These are phyloP conservation scores for Sungouiella thailandica DNA, from an alignment of 805 yeast species.

Conservation along the genomic window DNA sequence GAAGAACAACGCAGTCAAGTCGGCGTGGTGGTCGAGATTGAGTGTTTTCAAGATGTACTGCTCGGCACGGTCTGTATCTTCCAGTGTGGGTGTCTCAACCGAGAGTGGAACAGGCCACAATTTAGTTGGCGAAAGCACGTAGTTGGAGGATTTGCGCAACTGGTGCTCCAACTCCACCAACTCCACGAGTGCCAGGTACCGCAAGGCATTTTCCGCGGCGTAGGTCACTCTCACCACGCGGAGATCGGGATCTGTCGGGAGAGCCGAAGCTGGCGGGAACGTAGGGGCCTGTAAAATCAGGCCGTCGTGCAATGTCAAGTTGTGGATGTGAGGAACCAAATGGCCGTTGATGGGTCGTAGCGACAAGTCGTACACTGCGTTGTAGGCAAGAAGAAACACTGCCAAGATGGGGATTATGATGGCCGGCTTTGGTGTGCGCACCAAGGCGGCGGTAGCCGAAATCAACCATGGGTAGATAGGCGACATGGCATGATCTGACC, in stretches of 20 bases:
- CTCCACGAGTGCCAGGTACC: not conserved
- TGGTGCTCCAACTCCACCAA: not conserved
- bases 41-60: constrained; percentile 16
- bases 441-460: constrained; percentile 14
- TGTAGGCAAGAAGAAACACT: constrained; percentile 30
- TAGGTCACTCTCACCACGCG: not conserved
- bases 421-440: constrained; percentile 23
- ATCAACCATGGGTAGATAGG: constrained; percentile 12
- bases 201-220: not conserved
- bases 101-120: not conserved
- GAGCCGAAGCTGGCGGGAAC: not conserved
- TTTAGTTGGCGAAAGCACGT: not conserved
- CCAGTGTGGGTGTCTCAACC: not conserved
- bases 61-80: constrained; percentile 7
- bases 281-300: not conserved
- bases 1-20: constrained; percentile 21
- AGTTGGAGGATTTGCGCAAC: not conserved
- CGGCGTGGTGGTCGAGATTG: constrained; percentile 22
- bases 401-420: constrained; percentile 29
- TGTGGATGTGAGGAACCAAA: constrained; percentile 12
- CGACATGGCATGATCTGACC: constrained; percentile 5
- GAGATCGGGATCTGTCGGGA: not conserved
- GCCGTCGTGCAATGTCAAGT: constrained; percentile 4
- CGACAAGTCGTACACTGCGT: constrained; percentile 31
- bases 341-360: constrained; percentile 21